Conservation (phyloP, 2,329 filamentous ascomycete genomes). For the Epichloe brachyelytri region DNA sequence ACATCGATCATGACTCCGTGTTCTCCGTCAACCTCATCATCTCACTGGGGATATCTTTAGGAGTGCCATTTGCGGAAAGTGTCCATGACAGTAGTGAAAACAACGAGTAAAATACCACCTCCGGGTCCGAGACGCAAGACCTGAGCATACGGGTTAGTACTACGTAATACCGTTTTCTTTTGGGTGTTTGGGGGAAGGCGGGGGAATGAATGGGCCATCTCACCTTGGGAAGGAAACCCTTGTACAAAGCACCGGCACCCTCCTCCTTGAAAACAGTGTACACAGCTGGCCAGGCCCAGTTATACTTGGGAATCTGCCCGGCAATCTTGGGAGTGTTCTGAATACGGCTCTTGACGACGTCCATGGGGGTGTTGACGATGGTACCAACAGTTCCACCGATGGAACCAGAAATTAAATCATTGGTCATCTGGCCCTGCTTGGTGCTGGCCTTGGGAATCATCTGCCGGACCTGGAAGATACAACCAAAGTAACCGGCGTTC, state of each 20-base stretch:
- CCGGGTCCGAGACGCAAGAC: constrained; percentile 39
- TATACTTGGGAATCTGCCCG: constrained; percentile 85
- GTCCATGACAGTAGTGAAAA: constrained; percentile 82
- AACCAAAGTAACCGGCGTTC: constrained; percentile 96
- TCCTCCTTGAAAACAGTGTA: constrained; percentile 85
- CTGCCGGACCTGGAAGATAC: constrained; percentile 90
- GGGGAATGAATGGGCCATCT: constrained; percentile 20
- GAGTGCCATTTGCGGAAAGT: constrained; percentile 60
- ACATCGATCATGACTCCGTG: not conserved
- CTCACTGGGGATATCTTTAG: not conserved
- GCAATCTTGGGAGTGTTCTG: constrained; percentile 81
- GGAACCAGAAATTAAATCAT: constrained; percentile 77
- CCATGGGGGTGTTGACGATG: constrained; percentile 86
- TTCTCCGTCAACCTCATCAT: not conserved
- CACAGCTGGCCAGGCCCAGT: constrained; percentile 90
- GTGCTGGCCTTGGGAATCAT: constrained; percentile 69
- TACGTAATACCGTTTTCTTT: not conserved
- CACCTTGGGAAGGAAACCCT: constrained; percentile 96
- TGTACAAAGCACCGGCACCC: constrained; percentile 84
- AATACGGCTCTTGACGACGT: constrained; percentile 96
- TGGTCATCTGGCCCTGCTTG: constrained; percentile 70
- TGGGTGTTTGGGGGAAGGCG: no score
- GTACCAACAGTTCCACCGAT: constrained; percentile 83
- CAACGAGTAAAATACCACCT: constrained; percentile 63
- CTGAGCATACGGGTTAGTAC: constrained; percentile 11